Percentiles rank a stretch among this genome's conserved stretches.
Evolutionary conservation across 1,139 yeast species (phyloP).

Genomic region (Pichia sp.): DNA sequence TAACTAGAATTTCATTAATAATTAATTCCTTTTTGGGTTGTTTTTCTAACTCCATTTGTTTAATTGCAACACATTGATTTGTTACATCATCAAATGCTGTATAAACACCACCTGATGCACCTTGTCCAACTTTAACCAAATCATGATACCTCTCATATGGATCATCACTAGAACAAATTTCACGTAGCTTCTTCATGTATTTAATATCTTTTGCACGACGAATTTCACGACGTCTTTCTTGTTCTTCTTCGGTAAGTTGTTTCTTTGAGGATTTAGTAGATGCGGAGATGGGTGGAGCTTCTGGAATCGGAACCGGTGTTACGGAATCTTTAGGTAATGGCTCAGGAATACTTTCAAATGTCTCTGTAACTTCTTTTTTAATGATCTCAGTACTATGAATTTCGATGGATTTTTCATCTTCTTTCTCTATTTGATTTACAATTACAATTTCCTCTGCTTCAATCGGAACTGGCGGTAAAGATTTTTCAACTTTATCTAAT

Average conservation of each 20-base stretch:
- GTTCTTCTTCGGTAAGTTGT: conserved; percentile 52
- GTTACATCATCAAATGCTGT: conserved; percentile 70
- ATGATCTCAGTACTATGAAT: conserved; percentile 6
- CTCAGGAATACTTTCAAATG: neutral
- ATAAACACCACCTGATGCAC: conserved; percentile 96
- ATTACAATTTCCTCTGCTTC: conserved; percentile 14
- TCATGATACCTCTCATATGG: conserved; percentile 70
- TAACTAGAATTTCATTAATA: conserved; percentile 86
- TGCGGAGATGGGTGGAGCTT: conserved; percentile 22
- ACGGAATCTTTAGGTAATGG: neutral
- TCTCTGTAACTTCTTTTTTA: conserved; percentile 2
- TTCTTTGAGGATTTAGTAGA: conserved; percentile 42
- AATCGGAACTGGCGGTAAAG: conserved; percentile 26
- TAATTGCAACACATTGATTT: conserved; percentile 75
- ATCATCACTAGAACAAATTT: conserved; percentile 81
- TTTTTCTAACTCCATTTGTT: conserved; percentile 86
- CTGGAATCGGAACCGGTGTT: conserved; percentile 10
- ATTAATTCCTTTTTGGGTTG: conserved; percentile 96
- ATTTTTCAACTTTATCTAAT: conserved; percentile 6
- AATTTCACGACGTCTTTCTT: conserved; percentile 56
- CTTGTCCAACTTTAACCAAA: conserved; percentile 86
- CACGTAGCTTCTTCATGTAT: conserved; percentile 59
- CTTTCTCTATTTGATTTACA: conserved; percentile 8
- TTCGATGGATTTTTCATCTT: conserved; percentile 4
- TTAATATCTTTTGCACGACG: conserved; percentile 51